Evolutionary conservation across 768 basidiomycete species (phyloP), one percentile per base, ranked within the genome.

Genomic region (Leccinellum luteum): DNA sequence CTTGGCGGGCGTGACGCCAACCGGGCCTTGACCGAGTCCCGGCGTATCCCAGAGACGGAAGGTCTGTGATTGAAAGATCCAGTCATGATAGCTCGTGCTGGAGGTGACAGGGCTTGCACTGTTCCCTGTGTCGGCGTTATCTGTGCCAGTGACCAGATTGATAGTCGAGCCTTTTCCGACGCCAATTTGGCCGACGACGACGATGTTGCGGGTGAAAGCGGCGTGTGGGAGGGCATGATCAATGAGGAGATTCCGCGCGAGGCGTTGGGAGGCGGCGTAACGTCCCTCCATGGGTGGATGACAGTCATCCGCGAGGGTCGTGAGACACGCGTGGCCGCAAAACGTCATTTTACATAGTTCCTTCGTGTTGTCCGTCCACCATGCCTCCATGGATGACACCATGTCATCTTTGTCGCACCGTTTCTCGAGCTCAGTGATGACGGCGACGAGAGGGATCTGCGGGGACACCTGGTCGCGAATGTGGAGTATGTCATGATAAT

Each of bases 101-200:
- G 57, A 47, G 60, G 57, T n/a, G 63, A 69, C 49, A 56, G 27
- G 4, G 61, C 52, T 15, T 25, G 47, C 67, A 23, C 66, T 62
- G 45, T 62, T 69, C 6, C 50, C 14, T 1, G 53, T 50, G 31
- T 51, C 3, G 9, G 67, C 67, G 35, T 59, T 64, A 13, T 66
- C 60, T 48, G 38, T 3, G 17, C 60, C 66, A 9, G 55, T 32
- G 12, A 64, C 56, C 1, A 67, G 44, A 38, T 67, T 67, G 25
- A 67, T 52, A 23, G 54, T 34, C 3, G 66, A 69, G 43, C 67
- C 64, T 56, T 67, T 67, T 25, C 66, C 66, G 8, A 54, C 62
- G 21, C 66, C 78, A 0, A 71, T 72, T 58, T 76, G 74, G 6
- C 78, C 78, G 15, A 79, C 78, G 19, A 79, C 51, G 48, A 80